Base-by-base conservation (phyloP, 768 basidiomycete genomes). In the Rhodosporidiobolus odoratus region DNA sequence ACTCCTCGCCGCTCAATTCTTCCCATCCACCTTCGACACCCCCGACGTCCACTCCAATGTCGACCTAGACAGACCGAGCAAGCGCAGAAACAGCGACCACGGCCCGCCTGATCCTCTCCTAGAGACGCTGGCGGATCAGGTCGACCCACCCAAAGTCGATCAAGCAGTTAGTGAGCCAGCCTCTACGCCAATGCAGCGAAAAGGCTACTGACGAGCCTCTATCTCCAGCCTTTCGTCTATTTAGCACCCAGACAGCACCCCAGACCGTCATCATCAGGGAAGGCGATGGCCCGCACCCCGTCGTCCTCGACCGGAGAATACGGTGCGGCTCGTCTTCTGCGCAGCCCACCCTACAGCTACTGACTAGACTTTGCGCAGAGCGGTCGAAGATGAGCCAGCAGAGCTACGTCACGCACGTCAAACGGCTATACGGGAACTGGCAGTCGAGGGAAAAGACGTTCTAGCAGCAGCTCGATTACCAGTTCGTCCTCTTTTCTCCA, bases 401-500 rank as follows among this genome's bases (percentile, higher is more conserved):
- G 47, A 34, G 12, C 27, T 41, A 7, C 54, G 62, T 4, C 16
- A 34, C 4, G 53, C 30, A 21, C 52, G 72, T 2, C 21, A 5
- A 12, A 6, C 25, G 3, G 47, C 27, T 8, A 69, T 73, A 27
- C 60, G 6, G 21, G 4, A 21, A 0, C 13, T 58, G 13, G 58
- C 27, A 19, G 59, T 68, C 19, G 37, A 53, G 17, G 67, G 67
- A 9, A 27, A 41, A 23, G 16, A 54, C 15, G 27, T 72, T 32
- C 50, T 63, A 4, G 13, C 58, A 10, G 41, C 41, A 15, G 23
- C 47, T 19, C n/a, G 34, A 12, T 45, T 64, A 2, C 66, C 66
- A 4, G 71, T 69, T 75, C n/a, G 76, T 75, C 1, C 56, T 76
- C 27, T 27, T 4, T 10, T 58, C 34, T 56, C 15, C 1, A 25